Percentiles rank a stretch among this genome's conserved stretches.
Conservation (phyloP, 257 asterid species). For the Solanum ahanhuiri region DNA sequence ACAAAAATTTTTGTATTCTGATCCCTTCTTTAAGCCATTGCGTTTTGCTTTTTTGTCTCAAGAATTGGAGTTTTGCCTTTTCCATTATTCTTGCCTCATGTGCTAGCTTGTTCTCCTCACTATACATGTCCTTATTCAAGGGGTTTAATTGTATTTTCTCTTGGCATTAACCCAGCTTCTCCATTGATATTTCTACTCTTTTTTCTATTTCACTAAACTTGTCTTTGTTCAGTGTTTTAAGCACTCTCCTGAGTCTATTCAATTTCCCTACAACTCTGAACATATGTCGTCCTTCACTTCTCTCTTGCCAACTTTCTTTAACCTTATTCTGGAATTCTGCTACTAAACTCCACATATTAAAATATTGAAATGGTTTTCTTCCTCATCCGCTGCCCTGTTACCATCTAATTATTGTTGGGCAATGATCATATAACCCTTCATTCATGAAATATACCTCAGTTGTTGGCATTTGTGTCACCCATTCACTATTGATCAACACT, state of each 20-base stretch:
- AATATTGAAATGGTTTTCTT: no score
- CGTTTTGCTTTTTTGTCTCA: background rate
- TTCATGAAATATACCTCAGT: background rate
- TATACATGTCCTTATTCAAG: background rate
- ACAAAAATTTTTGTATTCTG: background rate
- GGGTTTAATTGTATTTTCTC: background rate
- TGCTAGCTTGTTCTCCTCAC: background rate
- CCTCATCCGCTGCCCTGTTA: no score
- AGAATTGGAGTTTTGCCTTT: no score
- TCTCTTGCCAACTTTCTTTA: background rate
- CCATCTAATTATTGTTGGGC: background rate
- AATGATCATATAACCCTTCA: background rate
- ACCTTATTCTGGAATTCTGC: background rate
- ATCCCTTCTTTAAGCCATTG: background rate
- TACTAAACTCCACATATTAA: background rate
- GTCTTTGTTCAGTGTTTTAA: no score
- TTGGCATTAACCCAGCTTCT: background rate
- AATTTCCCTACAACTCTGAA: background rate
- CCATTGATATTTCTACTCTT: no score
- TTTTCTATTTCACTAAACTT: background rate
- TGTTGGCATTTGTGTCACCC: background rate
- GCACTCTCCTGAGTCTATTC: background rate
- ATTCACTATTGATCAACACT: no score
- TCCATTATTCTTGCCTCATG: background rate
- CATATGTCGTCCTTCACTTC: background rate